Evolutionary conservation across 192 early-diverging fungal genomes (phyloP).

Genomic region (Nowakowskiella sp.): DNA sequence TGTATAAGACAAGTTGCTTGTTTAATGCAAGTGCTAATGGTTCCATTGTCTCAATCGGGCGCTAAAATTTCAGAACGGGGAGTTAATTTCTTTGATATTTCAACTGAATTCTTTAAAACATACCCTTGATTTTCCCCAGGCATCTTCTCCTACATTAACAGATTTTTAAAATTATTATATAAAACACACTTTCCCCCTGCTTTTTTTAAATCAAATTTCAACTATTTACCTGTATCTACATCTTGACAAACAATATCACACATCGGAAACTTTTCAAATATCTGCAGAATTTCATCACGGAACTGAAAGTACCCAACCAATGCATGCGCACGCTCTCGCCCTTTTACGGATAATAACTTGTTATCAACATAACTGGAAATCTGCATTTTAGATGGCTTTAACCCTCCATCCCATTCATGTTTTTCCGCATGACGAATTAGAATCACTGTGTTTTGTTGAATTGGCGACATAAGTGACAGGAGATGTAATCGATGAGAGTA

Average conservation of each 20-base stretch:
- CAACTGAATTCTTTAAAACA: background rate
- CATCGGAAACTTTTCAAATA: constrained; percentile 23
- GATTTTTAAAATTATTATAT: constrained; percentile 31
- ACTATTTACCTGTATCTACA: constrained; percentile 25
- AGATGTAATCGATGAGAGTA: too few relatives aligned
- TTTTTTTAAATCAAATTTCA: too few relatives aligned
- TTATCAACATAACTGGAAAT: constrained; percentile 36
- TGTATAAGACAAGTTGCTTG: constrained; percentile 11
- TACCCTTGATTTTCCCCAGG: background rate
- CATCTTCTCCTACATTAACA: constrained; percentile 20
- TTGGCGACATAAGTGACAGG: too few relatives aligned
- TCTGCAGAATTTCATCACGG: constrained; percentile 23
- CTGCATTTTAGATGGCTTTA: constrained; percentile 7
- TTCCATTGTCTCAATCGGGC: background rate
- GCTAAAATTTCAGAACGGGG: background rate
- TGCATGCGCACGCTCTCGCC: constrained; percentile 34
- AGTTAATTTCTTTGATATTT: background rate
- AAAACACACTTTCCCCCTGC: constrained; percentile 25
- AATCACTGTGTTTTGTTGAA: constrained; percentile 27
- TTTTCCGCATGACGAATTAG: constrained; percentile 49
- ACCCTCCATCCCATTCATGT: constrained; percentile 30
- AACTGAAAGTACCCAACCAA: constrained; percentile 35
- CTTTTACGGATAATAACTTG: constrained; percentile 37
- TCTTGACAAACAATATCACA: constrained; percentile 33
- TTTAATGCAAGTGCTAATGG: background rate